Percentiles rank a stretch among this genome's conserved stretches.
Conservation (phyloP, 306 rosid species). For the Gillenia trifoliata region DNA sequence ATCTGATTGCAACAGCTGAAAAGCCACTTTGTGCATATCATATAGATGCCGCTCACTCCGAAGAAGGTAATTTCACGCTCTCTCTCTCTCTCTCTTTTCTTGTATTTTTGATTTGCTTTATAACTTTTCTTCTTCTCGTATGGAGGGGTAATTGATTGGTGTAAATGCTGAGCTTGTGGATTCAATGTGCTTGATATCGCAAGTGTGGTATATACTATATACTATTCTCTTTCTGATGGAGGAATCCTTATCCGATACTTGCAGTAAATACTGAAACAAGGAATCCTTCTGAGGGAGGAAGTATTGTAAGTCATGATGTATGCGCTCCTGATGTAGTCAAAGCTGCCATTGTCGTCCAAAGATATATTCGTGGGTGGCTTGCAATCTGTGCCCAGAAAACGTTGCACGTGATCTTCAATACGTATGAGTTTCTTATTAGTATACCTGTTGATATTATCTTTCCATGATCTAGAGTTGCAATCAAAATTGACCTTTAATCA, state of each 20-base stretch:
- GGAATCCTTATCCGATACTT: conserved; percentile 14
- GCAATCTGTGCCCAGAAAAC: conserved; percentile 19
- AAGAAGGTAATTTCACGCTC: too few relatives aligned
- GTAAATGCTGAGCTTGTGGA: too few relatives aligned
- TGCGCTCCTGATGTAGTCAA: conserved; percentile 15
- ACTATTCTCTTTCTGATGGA: conserved; percentile 12
- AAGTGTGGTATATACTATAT: background rate
- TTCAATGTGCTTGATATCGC: conserved; percentile 1
- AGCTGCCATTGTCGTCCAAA: conserved; percentile 52
- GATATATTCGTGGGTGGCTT: conserved; percentile 50
- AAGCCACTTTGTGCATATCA: conserved; percentile 93
- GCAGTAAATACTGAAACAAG: conserved; percentile 61
- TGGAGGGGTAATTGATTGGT: too few relatives aligned
- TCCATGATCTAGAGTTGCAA: background rate
- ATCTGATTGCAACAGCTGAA: conserved; percentile 94
- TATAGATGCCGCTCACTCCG: too few relatives aligned
- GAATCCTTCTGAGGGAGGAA: too few relatives aligned
- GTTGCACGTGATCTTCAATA: conserved; percentile 31
- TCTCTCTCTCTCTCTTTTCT: too few relatives aligned
- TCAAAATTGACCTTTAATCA: background rate
- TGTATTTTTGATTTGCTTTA: too few relatives aligned
- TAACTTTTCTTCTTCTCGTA: too few relatives aligned
- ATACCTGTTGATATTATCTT: background rate
- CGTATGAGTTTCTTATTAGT: too few relatives aligned
- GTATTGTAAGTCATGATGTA: conserved; percentile 15